A percentile compares a stretch with the other conserved stretches of the same genome.
Conservation (phyloP, 2,329 filamentous ascomycete species). For the Pseudopithomyces chartarum region DNA sequence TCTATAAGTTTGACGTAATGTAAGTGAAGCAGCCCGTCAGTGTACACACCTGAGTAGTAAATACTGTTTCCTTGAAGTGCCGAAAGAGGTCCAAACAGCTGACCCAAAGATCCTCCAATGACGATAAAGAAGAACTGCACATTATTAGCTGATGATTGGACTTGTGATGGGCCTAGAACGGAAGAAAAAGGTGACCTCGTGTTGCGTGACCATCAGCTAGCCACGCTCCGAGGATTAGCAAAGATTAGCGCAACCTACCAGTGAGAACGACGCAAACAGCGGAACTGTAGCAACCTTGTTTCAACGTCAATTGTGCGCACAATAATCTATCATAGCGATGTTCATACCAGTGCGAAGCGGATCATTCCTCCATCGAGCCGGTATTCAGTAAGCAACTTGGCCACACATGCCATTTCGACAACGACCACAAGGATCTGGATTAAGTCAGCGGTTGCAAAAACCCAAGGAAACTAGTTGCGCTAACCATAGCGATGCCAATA, state of each 20-base stretch:
- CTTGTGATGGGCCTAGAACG: background rate
- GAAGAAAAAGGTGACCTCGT: background rate
- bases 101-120: constrained; percentile 52
- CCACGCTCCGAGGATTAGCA: constrained; percentile 6
- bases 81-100: constrained; percentile 54
- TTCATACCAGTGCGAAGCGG: constrained; percentile 44
- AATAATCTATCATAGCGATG: constrained; percentile 5
- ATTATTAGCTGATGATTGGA: constrained; percentile 9
- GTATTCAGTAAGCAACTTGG: constrained; percentile 46
- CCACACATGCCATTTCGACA: constrained; percentile 36
- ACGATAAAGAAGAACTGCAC: constrained; percentile 26
- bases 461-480: background rate
- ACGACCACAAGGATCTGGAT: constrained; percentile 30
- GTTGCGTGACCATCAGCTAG: constrained; percentile 11
- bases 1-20: background rate
- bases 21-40: background rate
- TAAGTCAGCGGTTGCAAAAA: background rate
- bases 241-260: constrained; percentile 25
- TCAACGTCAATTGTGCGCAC: constrained; percentile 24
- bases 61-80: constrained; percentile 28
- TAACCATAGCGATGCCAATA: constrained; percentile 29
- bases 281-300: constrained; percentile 41
- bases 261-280: constrained; percentile 43
- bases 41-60: constrained; percentile 27
- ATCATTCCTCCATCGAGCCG: constrained; percentile 47